These are phyloP conservation scores for Triangularia verruculosa DNA, from an alignment of 2,329 filamentous ascomycete species.

Conservation along the genomic window DNA sequence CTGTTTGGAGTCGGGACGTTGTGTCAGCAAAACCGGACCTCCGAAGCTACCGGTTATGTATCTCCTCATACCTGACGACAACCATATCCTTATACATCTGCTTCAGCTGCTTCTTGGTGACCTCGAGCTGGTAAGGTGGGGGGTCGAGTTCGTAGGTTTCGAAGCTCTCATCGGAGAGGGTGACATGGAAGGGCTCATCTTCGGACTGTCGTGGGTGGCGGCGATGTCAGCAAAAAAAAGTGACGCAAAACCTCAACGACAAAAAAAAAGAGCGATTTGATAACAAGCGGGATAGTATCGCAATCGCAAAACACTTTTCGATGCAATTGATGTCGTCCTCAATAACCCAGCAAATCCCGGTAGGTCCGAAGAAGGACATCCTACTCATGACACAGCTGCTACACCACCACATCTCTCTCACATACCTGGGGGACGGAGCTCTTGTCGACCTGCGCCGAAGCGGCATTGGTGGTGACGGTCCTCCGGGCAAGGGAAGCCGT, in stretches of 20 bases:
- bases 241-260: slow-evolving; percentile 4
- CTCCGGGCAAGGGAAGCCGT: slow-evolving; percentile 55
- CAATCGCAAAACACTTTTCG: background rate
- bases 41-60: background rate
- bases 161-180: slow-evolving; percentile 96
- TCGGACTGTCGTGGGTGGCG: slow-evolving; percentile 65
- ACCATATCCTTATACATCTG: slow-evolving; percentile 99
- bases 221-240: slow-evolving; percentile 17
- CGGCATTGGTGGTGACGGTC: slow-evolving; percentile 91
- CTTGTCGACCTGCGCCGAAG: slow-evolving; percentile 84
- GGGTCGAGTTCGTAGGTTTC: slow-evolving; percentile 99
- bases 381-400: background rate
- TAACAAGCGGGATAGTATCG: background rate
- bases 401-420: background rate
- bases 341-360: slow-evolving; percentile 8
- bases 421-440: slow-evolving; percentile 50
- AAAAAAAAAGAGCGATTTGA: background rate
- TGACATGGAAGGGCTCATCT: slow-evolving; percentile 87
- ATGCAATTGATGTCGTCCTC: slow-evolving; percentile 5
- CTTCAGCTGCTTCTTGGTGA: slow-evolving; percentile 97
- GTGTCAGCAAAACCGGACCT: background rate
- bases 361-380: background rate
- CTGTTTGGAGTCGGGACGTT: slow-evolving; percentile 43
- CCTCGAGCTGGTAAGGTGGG: slow-evolving; percentile 85
- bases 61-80: slow-evolving; percentile 69